Evolutionary conservation across 352 stramenopile genomes (phyloP).

Genomic region (Globisporangium radiosum): DNA sequence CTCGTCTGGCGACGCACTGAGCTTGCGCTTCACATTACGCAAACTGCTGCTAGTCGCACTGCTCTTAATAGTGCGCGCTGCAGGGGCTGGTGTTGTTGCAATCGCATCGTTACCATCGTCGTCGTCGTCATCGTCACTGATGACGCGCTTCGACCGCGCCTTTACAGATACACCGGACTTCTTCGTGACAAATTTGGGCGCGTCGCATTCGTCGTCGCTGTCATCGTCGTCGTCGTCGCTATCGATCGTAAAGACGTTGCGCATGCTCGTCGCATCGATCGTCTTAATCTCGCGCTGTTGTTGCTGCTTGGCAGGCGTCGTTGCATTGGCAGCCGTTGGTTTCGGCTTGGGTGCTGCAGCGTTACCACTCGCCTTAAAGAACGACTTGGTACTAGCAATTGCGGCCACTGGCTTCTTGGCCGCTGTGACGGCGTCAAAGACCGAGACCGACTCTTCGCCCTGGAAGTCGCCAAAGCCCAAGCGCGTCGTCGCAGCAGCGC

Average conservation of each 20-base stretch:
- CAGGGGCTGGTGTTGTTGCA: slow-evolving; percentile 8
- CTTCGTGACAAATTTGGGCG: slow-evolving; percentile 67
- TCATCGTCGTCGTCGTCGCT: slow-evolving; percentile 57
- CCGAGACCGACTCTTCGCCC: slow-evolving; percentile 59
- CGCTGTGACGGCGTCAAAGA: slow-evolving; percentile 47
- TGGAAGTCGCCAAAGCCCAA: slow-evolving; percentile 41
- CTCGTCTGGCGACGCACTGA: slow-evolving; percentile 26
- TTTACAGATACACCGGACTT: slow-evolving; percentile 15
- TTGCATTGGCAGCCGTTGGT: slow-evolving; percentile 5
- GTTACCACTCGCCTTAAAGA: slow-evolving; percentile 19
- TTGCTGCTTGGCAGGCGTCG: slow-evolving; percentile 18
- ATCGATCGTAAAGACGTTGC: slow-evolving; percentile 64
- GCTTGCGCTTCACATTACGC: slow-evolving; percentile 40
- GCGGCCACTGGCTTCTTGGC: slow-evolving; percentile 19
- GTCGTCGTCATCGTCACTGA: slow-evolving; percentile 67
- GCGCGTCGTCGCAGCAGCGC: slow-evolving; percentile 41
- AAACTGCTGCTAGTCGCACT: slow-evolving; percentile 3
- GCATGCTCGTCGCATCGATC: slow-evolving; percentile 38
- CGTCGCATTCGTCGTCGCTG: slow-evolving; percentile 40
- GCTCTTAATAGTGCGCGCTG: slow-evolving; percentile 2
- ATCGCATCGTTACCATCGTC: slow-evolving; percentile 19
- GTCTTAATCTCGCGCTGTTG: slow-evolving; percentile 24
- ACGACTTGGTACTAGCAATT: slow-evolving; percentile 15
- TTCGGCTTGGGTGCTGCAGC: slow-evolving; percentile 16
- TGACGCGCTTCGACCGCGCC: slow-evolving; percentile 41